phyloP scores from a whole-genome alignment of 139 green algal species.

The Closterium sp. region DNA sequence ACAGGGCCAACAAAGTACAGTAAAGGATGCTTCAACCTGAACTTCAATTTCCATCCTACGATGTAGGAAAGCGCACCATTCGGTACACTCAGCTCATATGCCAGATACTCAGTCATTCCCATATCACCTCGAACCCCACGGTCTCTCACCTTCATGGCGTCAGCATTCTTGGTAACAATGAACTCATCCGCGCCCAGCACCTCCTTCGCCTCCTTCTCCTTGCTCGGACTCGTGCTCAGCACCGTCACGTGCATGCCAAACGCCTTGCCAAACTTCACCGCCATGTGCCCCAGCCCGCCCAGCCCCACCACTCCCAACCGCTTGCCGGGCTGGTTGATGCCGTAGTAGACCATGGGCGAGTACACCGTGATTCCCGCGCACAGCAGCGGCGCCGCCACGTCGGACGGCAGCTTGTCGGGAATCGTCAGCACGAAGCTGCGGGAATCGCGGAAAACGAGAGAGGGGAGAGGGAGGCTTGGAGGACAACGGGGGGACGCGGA shows the following conservation, averaged over 20 bases:
- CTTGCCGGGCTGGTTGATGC: conserved; percentile 71
- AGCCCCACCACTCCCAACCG: conserved; percentile 74
- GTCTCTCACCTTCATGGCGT: conserved; percentile 51
- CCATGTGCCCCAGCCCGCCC: conserved; percentile 45
- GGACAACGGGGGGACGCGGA: too few species aligned
- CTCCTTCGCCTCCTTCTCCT: conserved; percentile 70
- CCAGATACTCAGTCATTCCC: neutral
- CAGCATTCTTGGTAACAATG: conserved; percentile 64
- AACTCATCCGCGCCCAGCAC: conserved; percentile 59
- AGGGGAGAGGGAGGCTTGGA: neutral
- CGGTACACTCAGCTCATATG: too few species aligned
- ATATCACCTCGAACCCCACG: too few species aligned
- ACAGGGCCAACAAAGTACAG: too few species aligned
- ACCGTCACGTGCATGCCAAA: conserved; percentile 62
- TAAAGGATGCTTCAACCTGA: too few species aligned
- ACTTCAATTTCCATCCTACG: too few species aligned
- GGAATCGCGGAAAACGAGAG: neutral
- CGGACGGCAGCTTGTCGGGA: conserved; percentile 65
- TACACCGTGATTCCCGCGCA: conserved; percentile 78
- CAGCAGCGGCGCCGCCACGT: conserved; percentile 70
- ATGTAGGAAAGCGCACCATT: too few species aligned
- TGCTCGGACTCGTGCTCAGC: conserved; percentile 65
- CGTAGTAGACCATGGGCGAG: conserved; percentile 67
- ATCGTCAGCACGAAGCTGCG: conserved; percentile 54
- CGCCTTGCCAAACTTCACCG: conserved; percentile 16